A percentile compares a stretch with the other conserved stretches of the same genome.
Evolutionary conservation across 2,329 filamentous ascomycete species (phyloP).

Genomic region (Cadophora luteo-olivacea): DNA sequence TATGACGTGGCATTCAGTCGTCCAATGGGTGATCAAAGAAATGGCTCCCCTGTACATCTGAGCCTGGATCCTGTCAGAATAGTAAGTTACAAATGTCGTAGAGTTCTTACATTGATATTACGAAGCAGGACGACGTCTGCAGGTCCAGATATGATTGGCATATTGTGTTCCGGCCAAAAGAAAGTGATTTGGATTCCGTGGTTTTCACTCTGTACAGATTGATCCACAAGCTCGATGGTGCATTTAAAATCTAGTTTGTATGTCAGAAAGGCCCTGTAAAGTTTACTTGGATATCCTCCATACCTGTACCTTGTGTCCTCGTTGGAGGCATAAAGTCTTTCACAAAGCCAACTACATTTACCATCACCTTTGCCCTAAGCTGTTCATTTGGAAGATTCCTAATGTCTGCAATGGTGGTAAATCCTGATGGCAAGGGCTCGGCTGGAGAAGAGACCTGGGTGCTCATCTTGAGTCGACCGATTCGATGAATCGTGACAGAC

Average conservation of each 20-base stretch:
- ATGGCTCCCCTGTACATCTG: conserved; percentile 47
- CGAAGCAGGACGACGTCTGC: conserved; percentile 72
- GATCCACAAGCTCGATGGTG: conserved; percentile 66
- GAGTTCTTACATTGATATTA: conserved; percentile 51
- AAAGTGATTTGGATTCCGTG: conserved; percentile 57
- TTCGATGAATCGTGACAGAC: not conserved
- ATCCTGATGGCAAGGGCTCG: conserved; percentile 48
- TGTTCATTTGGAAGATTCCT: conserved; percentile 52
- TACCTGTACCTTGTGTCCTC: conserved; percentile 59
- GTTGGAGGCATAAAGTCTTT: conserved; percentile 65
- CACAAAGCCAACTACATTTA: conserved; percentile 71
- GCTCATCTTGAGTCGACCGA: conserved; percentile 20
- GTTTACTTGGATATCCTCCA: conserved; percentile 21
- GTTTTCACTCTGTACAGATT: conserved; percentile 53
- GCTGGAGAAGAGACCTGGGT: conserved; percentile 8
- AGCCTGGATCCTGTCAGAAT: conserved; percentile 39
- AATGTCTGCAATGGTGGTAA: conserved; percentile 50
- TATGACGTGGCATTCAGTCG: conserved; percentile 56
- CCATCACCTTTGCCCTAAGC: conserved; percentile 41
- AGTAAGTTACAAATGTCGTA: conserved; percentile 35
- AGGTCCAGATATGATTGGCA: conserved; percentile 53
- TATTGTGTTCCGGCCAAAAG: conserved; percentile 60
- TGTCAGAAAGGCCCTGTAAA: conserved; percentile 20
- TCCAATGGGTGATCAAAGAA: conserved; percentile 53
- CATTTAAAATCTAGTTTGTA: conserved; percentile 62